These are phyloP conservation scores for Sporothrix humicola DNA, from an alignment of 2,329 filamentous ascomycete genomes.

Conservation along the genomic window DNA sequence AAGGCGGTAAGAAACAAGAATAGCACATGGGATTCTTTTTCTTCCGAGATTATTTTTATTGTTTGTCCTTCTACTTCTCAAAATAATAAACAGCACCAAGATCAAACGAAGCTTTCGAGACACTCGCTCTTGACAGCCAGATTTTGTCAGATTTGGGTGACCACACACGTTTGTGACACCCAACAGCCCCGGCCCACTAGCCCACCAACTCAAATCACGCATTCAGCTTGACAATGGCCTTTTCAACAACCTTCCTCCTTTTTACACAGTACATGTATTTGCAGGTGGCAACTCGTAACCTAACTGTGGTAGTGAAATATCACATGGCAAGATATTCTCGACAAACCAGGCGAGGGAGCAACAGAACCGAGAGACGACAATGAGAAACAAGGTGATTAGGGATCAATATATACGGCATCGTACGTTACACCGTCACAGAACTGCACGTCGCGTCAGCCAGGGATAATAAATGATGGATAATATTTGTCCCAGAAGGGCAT, in stretches of 20 bases:
- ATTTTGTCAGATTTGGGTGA: too few species aligned
- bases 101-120: too few species aligned
- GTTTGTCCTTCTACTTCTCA: background rate
- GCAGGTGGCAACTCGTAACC: too few species aligned
- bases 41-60: background rate
- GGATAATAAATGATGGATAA: background rate
- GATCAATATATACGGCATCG: slow-evolving; percentile 3
- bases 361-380: background rate
- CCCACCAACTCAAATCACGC: too few species aligned
- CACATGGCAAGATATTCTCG: background rate
- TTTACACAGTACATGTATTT: too few species aligned
- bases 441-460: background rate
- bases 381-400: background rate
- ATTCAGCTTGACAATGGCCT: too few species aligned
- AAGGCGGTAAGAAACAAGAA: background rate
- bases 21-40: background rate
- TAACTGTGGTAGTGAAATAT: background rate
- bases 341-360: background rate
- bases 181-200: too few species aligned
- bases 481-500: background rate
- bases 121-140: too few species aligned
- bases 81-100: too few species aligned
- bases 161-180: too few species aligned
- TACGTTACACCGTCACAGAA: slow-evolving; percentile 9
- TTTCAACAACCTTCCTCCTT: too few species aligned